A percentile compares a stretch with the other conserved stretches of the same genome.
phyloP scores from a whole-genome alignment of 495 filamentous ascomycete species.

The Pyrenopolyporus hunteri region DNA sequence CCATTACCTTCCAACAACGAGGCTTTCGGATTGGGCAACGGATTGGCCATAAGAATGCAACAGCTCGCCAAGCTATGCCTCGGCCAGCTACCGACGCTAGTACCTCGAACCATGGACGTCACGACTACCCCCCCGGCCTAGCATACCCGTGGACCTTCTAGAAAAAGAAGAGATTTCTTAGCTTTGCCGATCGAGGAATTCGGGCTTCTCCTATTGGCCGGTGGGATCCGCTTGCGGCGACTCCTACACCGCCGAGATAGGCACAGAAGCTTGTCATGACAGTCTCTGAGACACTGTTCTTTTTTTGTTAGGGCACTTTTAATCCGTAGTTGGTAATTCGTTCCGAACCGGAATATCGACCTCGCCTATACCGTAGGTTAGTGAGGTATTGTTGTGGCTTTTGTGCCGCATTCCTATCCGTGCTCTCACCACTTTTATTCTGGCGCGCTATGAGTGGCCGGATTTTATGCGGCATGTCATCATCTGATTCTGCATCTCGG shows the following conservation, averaged over 20 bases:
- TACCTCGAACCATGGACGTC: conserved; percentile 25
- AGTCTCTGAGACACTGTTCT: conserved; percentile 1
- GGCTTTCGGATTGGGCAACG: conserved; percentile 12
- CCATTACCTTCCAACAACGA: conserved; percentile 13
- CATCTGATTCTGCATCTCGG: conserved; percentile 25
- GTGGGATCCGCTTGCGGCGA: conserved; percentile 31
- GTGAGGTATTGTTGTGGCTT: conserved; percentile 15
- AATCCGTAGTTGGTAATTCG: conserved; percentile 3
- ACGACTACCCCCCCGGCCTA: conserved; percentile 9
- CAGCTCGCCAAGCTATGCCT: conserved; percentile 21
- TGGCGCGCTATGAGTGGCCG: background rate
- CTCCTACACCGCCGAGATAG: conserved; percentile 36
- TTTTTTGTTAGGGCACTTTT: background rate
- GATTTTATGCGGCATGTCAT: conserved; percentile 28
- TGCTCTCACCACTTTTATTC: conserved; percentile 7
- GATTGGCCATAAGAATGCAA: background rate
- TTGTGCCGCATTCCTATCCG: conserved; percentile 24
- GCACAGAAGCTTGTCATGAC: conserved; percentile 27
- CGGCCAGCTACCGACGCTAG: conserved; percentile 36
- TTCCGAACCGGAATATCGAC: conserved; percentile 14
- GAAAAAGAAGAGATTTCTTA: conserved; percentile 40
- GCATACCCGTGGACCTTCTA: conserved; percentile 28
- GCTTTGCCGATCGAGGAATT: conserved; percentile 21
- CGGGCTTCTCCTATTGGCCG: conserved; percentile 27
- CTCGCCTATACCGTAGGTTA: background rate